Evolutionary conservation across 495 filamentous ascomycete genomes (phyloP).

Genomic region (Haplographium delicatum): DNA sequence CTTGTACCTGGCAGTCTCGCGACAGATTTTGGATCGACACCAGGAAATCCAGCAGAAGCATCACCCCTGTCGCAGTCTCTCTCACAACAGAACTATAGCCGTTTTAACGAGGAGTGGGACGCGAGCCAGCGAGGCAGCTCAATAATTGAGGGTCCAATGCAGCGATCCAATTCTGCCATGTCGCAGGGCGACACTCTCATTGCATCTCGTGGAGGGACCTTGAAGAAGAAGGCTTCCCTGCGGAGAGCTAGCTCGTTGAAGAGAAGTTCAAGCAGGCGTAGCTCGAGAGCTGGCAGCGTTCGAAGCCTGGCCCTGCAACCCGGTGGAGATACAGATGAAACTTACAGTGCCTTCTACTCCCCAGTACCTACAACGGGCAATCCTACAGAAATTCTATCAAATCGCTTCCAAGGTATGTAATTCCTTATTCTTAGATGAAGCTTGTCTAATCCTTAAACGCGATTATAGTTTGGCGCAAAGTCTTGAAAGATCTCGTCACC

Average conservation of each 20-base stretch:
- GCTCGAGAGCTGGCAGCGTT: conserved; percentile 75
- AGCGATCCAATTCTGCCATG: conserved; percentile 46
- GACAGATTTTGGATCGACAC: conserved; percentile 36
- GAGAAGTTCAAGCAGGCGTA: conserved; percentile 70
- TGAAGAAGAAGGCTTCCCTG: conserved; percentile 82
- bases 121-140: conserved; percentile 60
- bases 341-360: conserved; percentile 79
- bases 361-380: conserved; percentile 83
- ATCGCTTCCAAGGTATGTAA: conserved; percentile 78
- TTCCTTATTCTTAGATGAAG: too few species aligned
- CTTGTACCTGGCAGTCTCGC: conserved; percentile 23
- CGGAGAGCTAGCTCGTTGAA: conserved; percentile 68
- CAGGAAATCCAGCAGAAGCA: conserved; percentile 34
- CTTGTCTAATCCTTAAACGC: not conserved
- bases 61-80: conserved; percentile 42
- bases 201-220: conserved; percentile 68
- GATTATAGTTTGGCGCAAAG: conserved; percentile 79
- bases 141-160: conserved; percentile 49
- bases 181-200: conserved; percentile 38
- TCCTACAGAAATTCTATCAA: conserved; percentile 85
- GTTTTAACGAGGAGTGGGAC: conserved; percentile 72
- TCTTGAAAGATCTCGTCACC: conserved; percentile 88
- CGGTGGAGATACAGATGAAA: conserved; percentile 58
- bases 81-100: conserved; percentile 24
- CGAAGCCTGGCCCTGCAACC: conserved; percentile 64